phyloP scores from a whole-genome alignment of 2,329 filamentous ascomycete species.

The Microdochium bolleyi region DNA sequence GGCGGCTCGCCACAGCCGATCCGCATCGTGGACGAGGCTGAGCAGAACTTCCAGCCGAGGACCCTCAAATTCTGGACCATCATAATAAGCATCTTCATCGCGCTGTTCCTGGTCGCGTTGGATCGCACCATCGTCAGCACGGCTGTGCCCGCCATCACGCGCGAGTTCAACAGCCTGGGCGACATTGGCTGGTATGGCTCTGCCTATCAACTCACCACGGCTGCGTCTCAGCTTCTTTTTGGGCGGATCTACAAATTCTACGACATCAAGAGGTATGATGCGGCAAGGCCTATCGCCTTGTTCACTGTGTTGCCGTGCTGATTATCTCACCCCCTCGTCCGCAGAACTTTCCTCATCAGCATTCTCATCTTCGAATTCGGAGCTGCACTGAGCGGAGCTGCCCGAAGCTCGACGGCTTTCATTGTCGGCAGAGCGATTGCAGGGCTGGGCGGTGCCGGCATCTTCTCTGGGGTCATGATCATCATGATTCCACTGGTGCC shows the following conservation, averaged over 20 bases:
- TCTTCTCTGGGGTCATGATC: conserved; percentile 49
- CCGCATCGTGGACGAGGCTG: conserved; percentile 11
- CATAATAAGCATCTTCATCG: conserved; percentile 43
- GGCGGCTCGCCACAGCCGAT: neutral
- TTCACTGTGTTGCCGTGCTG: neutral
- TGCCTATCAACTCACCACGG: conserved; percentile 52
- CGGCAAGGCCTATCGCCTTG: neutral
- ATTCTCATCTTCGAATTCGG: conserved; percentile 47
- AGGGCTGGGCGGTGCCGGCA: conserved; percentile 47
- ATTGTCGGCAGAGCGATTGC: conserved; percentile 50
- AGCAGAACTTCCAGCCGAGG: conserved; percentile 41
- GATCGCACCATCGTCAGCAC: conserved; percentile 49
- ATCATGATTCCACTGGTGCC: conserved; percentile 51
- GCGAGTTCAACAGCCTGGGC: conserved; percentile 47
- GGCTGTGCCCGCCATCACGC: conserved; percentile 46
- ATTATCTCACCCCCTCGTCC: neutral
- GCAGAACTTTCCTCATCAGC: conserved; percentile 34
- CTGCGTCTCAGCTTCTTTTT: conserved; percentile 45
- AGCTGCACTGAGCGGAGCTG: conserved; percentile 42
- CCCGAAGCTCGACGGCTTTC: conserved; percentile 43
- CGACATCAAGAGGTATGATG: conserved; percentile 37
- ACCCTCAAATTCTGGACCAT: conserved; percentile 48
- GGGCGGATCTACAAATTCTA: conserved; percentile 48
- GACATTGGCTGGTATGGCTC: conserved; percentile 60
- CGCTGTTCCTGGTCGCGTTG: conserved; percentile 50